Evolutionary conservation across 2,329 filamentous ascomycete species (phyloP).

Genomic region (Nigrospora osmanthi): DNA sequence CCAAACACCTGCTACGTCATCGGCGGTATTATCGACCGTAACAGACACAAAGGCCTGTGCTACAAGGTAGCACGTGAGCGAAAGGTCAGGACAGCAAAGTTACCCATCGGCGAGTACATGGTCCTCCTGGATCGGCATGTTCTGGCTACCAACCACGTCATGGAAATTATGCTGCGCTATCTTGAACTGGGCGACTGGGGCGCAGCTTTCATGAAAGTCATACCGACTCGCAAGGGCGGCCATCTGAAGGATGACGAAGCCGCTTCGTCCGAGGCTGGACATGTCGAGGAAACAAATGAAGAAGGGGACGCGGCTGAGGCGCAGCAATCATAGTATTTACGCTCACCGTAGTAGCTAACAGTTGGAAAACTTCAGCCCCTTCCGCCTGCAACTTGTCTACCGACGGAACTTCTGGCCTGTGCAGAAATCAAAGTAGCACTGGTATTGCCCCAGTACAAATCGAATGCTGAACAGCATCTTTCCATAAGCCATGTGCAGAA

Average conservation of each 20-base stretch:
- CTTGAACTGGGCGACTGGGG: constrained; percentile 88
- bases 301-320: background rate
- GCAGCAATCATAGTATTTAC: too few relatives aligned
- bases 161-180: constrained; percentile 95
- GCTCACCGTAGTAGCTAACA: too few relatives aligned
- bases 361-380: too few relatives aligned
- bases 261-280: constrained; percentile 2
- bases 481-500: too few relatives aligned
- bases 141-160: constrained; percentile 88
- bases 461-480: too few relatives aligned
- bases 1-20: constrained; percentile 89
- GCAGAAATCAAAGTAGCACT: too few relatives aligned
- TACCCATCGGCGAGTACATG: constrained; percentile 94
- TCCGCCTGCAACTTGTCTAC: too few relatives aligned
- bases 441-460: too few relatives aligned
- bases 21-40: constrained; percentile 91
- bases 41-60: constrained; percentile 90
- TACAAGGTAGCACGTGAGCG: constrained; percentile 69
- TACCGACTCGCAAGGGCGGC: constrained; percentile 85
- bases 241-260: constrained; percentile 43
- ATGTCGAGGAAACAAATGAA: constrained; percentile 4
- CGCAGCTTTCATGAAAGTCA: constrained; percentile 76
- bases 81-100: constrained; percentile 77
- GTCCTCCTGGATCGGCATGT: constrained; percentile 82
- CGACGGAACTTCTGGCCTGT: too few relatives aligned